Evolutionary conservation across 2,329 filamentous ascomycete species (phyloP), one percentile per base, ranked within the genome.

Genomic region (Sclerotinia spermophila): DNA sequence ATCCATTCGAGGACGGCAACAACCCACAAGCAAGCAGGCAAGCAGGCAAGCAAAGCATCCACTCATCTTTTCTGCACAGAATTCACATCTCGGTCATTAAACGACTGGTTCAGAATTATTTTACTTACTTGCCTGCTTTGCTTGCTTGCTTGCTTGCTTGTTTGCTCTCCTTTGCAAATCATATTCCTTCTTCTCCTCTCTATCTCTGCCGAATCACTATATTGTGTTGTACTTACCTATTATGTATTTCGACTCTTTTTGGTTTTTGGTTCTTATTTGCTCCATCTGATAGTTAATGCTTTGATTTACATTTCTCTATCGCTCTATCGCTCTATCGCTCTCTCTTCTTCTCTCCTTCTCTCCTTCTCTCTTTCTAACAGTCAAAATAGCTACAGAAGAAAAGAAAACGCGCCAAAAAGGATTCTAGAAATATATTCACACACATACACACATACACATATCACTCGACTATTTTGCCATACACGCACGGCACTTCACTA

Each of bases 41-140:
- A 53, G n/a, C 11, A 40, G 7, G 21, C n/a, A n/a, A 60, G 58
- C 21, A 40, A 11, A 40, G 24, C 21, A 33, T n/a, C 11, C 27
- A 15, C 7, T 38, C 42, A 60, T 17, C 58, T 30, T 38, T 38
- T 51, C 44, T 38, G 61, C 61, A 64, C 44, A 38, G 38, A 64
- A 19, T 17, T 51, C 61, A 51, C 30, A 11, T 44, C 33, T 65
- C 45, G 33, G 33, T 53, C 33, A 51, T 51, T 38, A 64, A 64
- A 64, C 15, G 33, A 64, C 61, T 64, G 44, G 61, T 64, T n/a
- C 60, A 33, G 60, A 33, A 35, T 35, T 19, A 48, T n/a, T 64
- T 42, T 60, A 35, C 35, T 40, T 40, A 35, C 56, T 40, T 59
- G 56, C 24, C 3, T 35, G 56, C n/a, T 53, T 58, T 64, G 60